A percentile compares a stretch with the other conserved stretches of the same genome.
These are phyloP conservation scores for Pilaira anomala DNA, from an alignment of 192 early-diverging fungal species.

Conservation along the genomic window DNA sequence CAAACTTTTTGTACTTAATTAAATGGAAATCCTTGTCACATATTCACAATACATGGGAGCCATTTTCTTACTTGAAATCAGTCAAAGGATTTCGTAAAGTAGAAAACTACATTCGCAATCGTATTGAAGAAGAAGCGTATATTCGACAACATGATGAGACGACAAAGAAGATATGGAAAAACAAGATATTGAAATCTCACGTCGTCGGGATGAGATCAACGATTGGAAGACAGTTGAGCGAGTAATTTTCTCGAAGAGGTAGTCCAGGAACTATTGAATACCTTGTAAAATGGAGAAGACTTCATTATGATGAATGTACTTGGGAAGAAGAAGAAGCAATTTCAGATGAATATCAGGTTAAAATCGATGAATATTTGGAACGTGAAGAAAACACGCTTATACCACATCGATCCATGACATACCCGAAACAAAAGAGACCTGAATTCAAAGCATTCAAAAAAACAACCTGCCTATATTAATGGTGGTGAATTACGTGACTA, in stretches of 20 bases:
- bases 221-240: slow-evolving; percentile 89
- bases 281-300: slow-evolving; percentile 87
- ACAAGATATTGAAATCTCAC: slow-evolving; percentile 78
- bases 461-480: slow-evolving; percentile 78
- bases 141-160: slow-evolving; percentile 63
- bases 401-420: slow-evolving; percentile 64
- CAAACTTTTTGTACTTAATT: slow-evolving; percentile 77
- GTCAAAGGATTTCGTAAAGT: slow-evolving; percentile 88
- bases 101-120: slow-evolving; percentile 76
- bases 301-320: slow-evolving; percentile 85
- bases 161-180: slow-evolving; percentile 88
- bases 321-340: slow-evolving; percentile 84
- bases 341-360: slow-evolving; percentile 64
- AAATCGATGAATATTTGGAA: slow-evolving; percentile 86
- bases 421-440: slow-evolving; percentile 58
- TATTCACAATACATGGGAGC: slow-evolving; percentile 90
- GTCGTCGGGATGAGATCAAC: slow-evolving; percentile 73
- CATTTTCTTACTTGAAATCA: slow-evolving; percentile 55
- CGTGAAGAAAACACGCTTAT: slow-evolving; percentile 68
- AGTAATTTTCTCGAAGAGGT: slow-evolving; percentile 69
- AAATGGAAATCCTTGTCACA: slow-evolving; percentile 95
- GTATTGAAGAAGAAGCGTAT: slow-evolving; percentile 56
- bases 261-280: slow-evolving; percentile 67
- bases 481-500: slow-evolving; percentile 94
- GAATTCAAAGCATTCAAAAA: slow-evolving; percentile 71